These are phyloP conservation scores for Pythium sp. DNA, from an alignment of 352 stramenopile species.

Conservation along the genomic window DNA sequence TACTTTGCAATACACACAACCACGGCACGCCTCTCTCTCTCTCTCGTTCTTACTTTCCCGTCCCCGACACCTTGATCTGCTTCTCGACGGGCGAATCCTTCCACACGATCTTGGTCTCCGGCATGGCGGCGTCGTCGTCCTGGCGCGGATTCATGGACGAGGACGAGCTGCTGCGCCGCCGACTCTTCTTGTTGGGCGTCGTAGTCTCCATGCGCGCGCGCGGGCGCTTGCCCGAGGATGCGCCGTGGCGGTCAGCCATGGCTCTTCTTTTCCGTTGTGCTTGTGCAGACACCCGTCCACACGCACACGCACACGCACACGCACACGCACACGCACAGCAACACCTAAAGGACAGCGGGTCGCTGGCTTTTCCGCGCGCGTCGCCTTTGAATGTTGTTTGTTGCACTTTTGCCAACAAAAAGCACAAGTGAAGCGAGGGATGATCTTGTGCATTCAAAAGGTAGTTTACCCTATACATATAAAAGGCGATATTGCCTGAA, in stretches of 20 bases:
- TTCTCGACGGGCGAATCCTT: conserved; percentile 79
- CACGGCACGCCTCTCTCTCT: conserved; percentile 6
- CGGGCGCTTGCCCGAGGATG: conserved; percentile 36
- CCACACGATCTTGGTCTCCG: conserved; percentile 65
- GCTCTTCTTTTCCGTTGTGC: not conserved
- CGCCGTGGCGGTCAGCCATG: conserved; percentile 8
- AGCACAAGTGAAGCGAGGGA: too few species aligned
- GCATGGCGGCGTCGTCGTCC: conserved; percentile 7
- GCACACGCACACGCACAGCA: not conserved
- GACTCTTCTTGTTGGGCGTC: conserved; percentile 21
- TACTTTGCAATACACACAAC: conserved; percentile 1
- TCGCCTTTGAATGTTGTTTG: too few species aligned
- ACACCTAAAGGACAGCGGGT: too few species aligned
- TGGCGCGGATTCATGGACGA: conserved; percentile 6
- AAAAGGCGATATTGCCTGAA: too few species aligned
- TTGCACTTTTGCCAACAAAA: too few species aligned
- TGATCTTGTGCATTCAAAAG: too few species aligned
- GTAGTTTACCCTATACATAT: too few species aligned
- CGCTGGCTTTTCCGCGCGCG: too few species aligned
- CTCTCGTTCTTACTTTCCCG: conserved; percentile 35
- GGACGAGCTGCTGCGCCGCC: not conserved
- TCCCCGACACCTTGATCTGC: conserved; percentile 73
- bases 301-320: not conserved
- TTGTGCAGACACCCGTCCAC: not conserved
- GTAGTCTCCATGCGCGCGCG: conserved; percentile 35